These are phyloP conservation scores for Trichophyton rubrum DNA, from an alignment of 2,329 filamentous ascomycete genomes.

Conservation along the genomic window DNA sequence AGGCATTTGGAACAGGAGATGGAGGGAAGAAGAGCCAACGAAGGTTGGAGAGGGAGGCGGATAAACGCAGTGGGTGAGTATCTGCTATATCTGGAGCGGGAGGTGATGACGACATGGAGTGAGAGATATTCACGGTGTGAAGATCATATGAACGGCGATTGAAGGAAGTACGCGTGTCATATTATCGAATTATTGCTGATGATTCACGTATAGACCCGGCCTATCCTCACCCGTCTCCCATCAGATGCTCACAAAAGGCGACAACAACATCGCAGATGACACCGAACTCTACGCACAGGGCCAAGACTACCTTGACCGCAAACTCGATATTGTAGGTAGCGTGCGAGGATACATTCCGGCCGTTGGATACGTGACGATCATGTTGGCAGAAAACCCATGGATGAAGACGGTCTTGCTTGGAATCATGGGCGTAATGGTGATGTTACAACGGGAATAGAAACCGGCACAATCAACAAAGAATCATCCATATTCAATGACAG, in stretches of 20 bases:
- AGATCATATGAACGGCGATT: neutral
- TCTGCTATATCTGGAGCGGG: neutral
- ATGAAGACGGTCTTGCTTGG: conserved; percentile 89
- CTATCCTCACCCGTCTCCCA: conserved; percentile 17
- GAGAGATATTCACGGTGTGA: neutral
- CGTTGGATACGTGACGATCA: conserved; percentile 92
- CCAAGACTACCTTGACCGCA: conserved; percentile 72
- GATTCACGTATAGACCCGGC: neutral
- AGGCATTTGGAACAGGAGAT: conserved; percentile 45
- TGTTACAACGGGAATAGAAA: conserved; percentile 71
- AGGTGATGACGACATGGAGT: neutral
- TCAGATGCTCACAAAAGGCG: conserved; percentile 84
- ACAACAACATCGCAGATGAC: conserved; percentile 91
- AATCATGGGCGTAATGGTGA: conserved; percentile 86
- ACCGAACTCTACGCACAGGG: conserved; percentile 77
- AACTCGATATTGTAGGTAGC: conserved; percentile 80
- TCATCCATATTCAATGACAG: neutral
- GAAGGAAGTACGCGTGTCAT: neutral
- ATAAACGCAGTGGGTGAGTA: conserved; percentile 6
- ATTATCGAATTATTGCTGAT: neutral
- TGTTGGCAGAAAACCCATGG: conserved; percentile 93
- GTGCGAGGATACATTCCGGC: conserved; percentile 87
- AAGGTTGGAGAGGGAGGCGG: conserved; percentile 6
- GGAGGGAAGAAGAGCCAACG: conserved; percentile 27
- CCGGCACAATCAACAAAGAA: neutral